phyloP scores from a whole-genome alignment of 441 rosid genomes.

The Populus hybrid region DNA sequence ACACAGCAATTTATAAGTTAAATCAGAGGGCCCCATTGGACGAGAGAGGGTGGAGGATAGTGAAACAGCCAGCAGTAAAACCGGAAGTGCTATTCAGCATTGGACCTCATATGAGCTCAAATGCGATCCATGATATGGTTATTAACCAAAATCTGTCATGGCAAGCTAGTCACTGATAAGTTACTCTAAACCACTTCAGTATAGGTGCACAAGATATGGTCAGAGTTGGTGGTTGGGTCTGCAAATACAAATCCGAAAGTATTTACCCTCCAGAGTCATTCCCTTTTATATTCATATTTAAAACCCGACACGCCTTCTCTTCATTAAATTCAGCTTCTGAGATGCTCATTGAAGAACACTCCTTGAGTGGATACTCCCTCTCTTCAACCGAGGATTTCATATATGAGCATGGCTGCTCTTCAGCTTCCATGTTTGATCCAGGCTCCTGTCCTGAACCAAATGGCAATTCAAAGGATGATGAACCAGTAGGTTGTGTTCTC shows the following conservation, averaged over 20 bases:
- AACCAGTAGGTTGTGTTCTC: slow-evolving; percentile 68
- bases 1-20: background rate
- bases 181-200: background rate
- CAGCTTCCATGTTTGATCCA: slow-evolving; percentile 43
- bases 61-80: background rate
- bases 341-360: slow-evolving; percentile 41
- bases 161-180: background rate
- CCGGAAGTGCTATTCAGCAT: background rate
- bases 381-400: slow-evolving; percentile 61
- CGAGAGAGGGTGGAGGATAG: too few species aligned
- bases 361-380: slow-evolving; percentile 53
- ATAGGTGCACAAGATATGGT: background rate
- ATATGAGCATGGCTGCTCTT: slow-evolving; percentile 56
- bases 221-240: background rate
- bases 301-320: slow-evolving; percentile 46
- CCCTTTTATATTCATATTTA: slow-evolving; percentile 43
- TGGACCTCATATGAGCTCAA: background rate
- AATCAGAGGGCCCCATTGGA: background rate
- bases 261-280: slow-evolving; percentile 31
- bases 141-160: background rate
- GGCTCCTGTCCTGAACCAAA: slow-evolving; percentile 45
- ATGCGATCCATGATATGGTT: background rate
- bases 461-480: slow-evolving; percentile 43
- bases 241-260: background rate
- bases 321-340: slow-evolving; percentile 37